Percentiles rank a stretch among this genome's conserved stretches.
phyloP scores from a whole-genome alignment of 371 early-diverging fungal genomes.

The Mucor sp. region DNA sequence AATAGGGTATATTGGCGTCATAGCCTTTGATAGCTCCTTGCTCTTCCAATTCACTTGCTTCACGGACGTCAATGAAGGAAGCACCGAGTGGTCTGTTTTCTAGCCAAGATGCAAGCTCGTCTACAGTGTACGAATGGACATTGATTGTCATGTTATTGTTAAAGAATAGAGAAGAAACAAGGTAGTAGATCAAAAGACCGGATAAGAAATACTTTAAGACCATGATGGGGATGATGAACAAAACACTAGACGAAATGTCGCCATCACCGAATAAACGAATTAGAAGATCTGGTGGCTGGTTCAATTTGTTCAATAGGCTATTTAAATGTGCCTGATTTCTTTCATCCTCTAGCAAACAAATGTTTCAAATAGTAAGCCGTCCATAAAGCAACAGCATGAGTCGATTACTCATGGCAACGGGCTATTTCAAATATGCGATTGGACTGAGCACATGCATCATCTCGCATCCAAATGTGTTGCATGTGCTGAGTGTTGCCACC shows the following conservation, averaged over 20 bases:
- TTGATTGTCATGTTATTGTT: neutral
- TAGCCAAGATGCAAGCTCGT: slow-evolving; percentile 10
- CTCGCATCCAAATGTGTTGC: too few relatives aligned
- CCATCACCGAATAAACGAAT: neutral
- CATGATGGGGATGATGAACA: neutral
- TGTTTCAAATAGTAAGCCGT: neutral
- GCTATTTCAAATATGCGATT: too few relatives aligned
- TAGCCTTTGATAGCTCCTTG: slow-evolving; percentile 31
- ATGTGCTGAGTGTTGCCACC: too few relatives aligned
- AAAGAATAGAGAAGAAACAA: neutral
- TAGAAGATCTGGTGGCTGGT: neutral
- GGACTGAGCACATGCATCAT: too few relatives aligned
- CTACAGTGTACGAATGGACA: neutral
- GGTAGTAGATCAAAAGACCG: neutral
- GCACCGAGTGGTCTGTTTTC: neutral
- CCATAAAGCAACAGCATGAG: too few relatives aligned
- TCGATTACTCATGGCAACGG: too few relatives aligned
- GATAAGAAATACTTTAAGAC: neutral
- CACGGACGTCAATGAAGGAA: slow-evolving; percentile 36
- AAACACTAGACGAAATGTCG: neutral
- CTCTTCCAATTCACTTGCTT: slow-evolving; percentile 26
- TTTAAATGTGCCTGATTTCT: too few relatives aligned
- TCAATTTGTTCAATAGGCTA: neutral
- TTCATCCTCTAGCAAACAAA: too few relatives aligned
- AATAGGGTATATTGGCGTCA: slow-evolving; percentile 35